Evolutionary conservation across 768 basidiomycete genomes (phyloP).

Genomic region (Russula olivacea): DNA sequence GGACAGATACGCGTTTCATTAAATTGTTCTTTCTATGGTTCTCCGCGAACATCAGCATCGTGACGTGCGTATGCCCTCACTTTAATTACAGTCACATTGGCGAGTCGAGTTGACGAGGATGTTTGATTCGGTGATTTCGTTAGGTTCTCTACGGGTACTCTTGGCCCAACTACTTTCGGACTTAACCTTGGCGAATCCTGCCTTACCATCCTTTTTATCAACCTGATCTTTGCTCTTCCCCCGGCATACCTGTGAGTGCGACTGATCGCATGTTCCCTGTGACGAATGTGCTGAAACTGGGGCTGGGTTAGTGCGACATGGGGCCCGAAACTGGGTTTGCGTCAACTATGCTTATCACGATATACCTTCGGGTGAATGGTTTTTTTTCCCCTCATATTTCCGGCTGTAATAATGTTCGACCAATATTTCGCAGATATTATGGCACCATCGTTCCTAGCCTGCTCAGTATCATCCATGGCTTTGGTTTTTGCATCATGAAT

Average conservation of each 20-base stretch:
- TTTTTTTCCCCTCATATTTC: background rate
- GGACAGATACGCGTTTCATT: constrained; percentile 36
- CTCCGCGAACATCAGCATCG: constrained; percentile 37
- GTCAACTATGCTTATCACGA: constrained; percentile 77
- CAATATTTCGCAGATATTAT: constrained; percentile 42
- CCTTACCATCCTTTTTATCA: constrained; percentile 42
- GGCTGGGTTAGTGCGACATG: constrained; percentile 47
- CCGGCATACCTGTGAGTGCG: constrained; percentile 41
- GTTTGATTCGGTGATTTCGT: background rate
- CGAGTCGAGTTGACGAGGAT: background rate
- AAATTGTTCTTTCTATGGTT: constrained; percentile 41
- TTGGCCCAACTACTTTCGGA: constrained; percentile 41
- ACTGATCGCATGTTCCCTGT: background rate
- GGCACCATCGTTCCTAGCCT: constrained; percentile 44
- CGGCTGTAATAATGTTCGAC: background rate
- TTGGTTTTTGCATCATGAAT: constrained; percentile 54
- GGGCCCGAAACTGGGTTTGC: constrained; percentile 72
- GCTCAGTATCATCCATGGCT: constrained; percentile 46
- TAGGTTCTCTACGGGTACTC: constrained; percentile 44
- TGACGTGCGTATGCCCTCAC: constrained; percentile 31
- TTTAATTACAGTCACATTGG: too few relatives aligned
- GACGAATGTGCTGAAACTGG: background rate
- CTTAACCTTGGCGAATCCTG: constrained; percentile 42
- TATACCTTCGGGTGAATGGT: constrained; percentile 48
- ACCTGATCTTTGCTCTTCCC: constrained; percentile 36